phyloP scores from a whole-genome alignment of 495 filamentous ascomycete genomes.

The Tuber umbilicatum region DNA sequence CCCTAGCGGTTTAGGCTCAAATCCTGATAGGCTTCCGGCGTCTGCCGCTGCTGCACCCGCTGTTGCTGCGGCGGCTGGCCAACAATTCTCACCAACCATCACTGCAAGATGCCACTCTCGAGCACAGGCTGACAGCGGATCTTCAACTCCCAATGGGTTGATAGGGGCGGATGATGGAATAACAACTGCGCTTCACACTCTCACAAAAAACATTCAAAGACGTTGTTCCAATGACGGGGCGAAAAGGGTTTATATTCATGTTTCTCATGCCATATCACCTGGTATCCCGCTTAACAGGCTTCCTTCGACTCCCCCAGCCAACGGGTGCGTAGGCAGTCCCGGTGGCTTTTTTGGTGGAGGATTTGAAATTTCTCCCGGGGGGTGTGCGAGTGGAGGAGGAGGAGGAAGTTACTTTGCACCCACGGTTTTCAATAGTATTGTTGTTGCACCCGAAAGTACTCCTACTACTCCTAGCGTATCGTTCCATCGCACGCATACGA shows the following conservation, averaged over 20 bases:
- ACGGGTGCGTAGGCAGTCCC: conserved; percentile 12
- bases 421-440: conserved; percentile 42
- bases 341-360: conserved; percentile 20
- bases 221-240: conserved; percentile 29
- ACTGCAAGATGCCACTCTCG: conserved; percentile 36
- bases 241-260: conserved; percentile 39
- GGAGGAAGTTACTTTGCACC: conserved; percentile 41
- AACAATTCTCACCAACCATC: conserved; percentile 37
- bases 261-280: conserved; percentile 41
- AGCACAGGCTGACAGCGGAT: conserved; percentile 20
- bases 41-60: conserved; percentile 40
- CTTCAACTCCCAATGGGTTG: conserved; percentile 33
- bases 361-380: conserved; percentile 24
- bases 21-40: conserved; percentile 35
- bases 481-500: conserved; percentile 35
- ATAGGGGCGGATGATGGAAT: conserved; percentile 36
- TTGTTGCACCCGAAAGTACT: conserved; percentile 38
- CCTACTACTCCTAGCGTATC: conserved; percentile 39
- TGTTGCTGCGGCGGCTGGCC: conserved; percentile 40
- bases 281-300: conserved; percentile 37
- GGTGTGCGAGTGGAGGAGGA: conserved; percentile 18
- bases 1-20: conserved; percentile 28
- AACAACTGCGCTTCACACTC: conserved; percentile 39
- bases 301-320: conserved; percentile 35
- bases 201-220: conserved; percentile 38